A percentile compares a stretch with the other conserved stretches of the same genome.
Evolutionary conservation across 176 grass and related monocot genomes (phyloP).

Genomic region (Hyparrhenia diplandra): DNA sequence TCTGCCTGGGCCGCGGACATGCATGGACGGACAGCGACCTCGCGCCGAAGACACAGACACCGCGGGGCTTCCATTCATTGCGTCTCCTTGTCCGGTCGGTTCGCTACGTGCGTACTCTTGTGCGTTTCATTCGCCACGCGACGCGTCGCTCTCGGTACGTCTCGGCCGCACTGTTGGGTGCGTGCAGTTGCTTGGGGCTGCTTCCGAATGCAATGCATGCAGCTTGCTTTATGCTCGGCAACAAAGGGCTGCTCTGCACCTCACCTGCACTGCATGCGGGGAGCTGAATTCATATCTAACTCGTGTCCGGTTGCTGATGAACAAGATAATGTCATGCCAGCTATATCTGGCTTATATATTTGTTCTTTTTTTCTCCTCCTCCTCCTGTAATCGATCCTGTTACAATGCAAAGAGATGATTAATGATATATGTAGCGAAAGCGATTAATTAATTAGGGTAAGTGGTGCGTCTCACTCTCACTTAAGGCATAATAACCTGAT

Average conservation of each 20-base stretch:
- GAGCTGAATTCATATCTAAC: neutral
- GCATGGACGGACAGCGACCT: constrained; percentile 35
- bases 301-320: constrained; percentile 5
- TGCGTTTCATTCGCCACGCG: too few species aligned
- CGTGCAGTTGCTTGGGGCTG: too few species aligned
- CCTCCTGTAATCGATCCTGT: too few species aligned
- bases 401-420: too few species aligned
- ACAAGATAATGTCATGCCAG: neutral
- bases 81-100: neutral
- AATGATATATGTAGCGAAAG: neutral
- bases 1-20: neutral
- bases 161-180: neutral
- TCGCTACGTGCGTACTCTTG: neutral
- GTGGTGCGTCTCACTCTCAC: neutral
- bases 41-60: neutral
- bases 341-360: neutral
- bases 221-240: neutral
- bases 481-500: too few species aligned
- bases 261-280: neutral
- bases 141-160: neutral
- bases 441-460: neutral
- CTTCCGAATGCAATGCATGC: too few species aligned
- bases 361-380: too few species aligned
- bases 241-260: neutral
- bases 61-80: constrained; percentile 7